Conservation (phyloP, 805 yeast species). For the Myxozyma geophila region DNA sequence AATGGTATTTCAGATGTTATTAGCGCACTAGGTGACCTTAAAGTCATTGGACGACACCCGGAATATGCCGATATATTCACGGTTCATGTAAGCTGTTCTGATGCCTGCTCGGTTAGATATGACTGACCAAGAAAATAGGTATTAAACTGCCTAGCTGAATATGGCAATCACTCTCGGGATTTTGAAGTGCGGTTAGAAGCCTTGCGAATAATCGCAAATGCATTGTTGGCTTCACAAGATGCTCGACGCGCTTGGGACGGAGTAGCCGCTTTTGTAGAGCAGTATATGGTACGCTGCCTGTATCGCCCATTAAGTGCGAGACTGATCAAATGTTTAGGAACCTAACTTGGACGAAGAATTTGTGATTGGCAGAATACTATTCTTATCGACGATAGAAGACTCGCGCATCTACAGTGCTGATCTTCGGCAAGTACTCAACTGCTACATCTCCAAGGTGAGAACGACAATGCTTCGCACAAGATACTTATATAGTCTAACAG, state of each 20-base stretch:
- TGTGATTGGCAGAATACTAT: constrained; percentile 29
- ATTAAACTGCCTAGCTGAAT: constrained; percentile 9
- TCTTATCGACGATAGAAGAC: constrained; percentile 20
- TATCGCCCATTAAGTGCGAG: not conserved
- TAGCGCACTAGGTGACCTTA: constrained; percentile 1
- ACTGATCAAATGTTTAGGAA: constrained; percentile 1
- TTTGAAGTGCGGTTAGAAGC: constrained; percentile 21
- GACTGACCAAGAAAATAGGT: not conserved
- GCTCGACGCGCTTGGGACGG: constrained; percentile 12
- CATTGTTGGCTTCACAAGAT: constrained; percentile 9
- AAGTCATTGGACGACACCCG: constrained; percentile 9
- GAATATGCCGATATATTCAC: constrained; percentile 2
- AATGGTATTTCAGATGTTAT: not conserved
- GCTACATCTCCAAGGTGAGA: constrained; percentile 9
- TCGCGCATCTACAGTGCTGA: not conserved
- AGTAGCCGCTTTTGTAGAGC: constrained; percentile 3
- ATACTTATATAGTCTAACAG: not conserved
- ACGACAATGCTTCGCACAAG: not conserved
- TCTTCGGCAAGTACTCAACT: not conserved
- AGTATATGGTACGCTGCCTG: constrained; percentile 8
- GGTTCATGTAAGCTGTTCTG: constrained; percentile 2
- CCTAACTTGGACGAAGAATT: constrained; percentile 25
- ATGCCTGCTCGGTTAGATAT: not conserved
- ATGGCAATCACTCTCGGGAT: not conserved
- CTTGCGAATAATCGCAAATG: constrained; percentile 29